These are phyloP conservation scores for Cryoendolithus antarcticus DNA, from an alignment of 2,329 filamentous ascomycete genomes.

Conservation along the genomic window DNA sequence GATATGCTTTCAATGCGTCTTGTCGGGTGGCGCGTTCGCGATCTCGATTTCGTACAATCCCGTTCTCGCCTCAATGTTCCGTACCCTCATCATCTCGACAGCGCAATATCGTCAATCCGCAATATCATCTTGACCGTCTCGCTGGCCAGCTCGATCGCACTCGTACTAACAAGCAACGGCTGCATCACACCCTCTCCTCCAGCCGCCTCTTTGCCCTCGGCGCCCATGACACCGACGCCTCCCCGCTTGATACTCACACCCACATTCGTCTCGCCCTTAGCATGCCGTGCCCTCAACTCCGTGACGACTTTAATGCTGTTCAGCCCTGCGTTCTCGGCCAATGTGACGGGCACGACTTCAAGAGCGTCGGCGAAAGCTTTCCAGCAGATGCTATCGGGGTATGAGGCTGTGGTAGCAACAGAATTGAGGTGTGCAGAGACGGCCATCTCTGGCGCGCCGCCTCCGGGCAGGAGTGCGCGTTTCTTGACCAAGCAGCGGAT, in stretches of 20 bases:
- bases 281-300: conserved; percentile 85
- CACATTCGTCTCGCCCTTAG: conserved; percentile 87
- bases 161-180: conserved; percentile 93
- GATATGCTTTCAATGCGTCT: too few species aligned
- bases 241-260: conserved; percentile 97
- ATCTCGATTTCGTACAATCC: too few species aligned
- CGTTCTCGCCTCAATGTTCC: too few species aligned
- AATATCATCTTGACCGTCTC: conserved; percentile 97
- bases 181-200: conserved; percentile 60
- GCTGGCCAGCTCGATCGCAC: conserved; percentile 88
- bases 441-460: conserved; percentile 92
- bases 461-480: conserved; percentile 92
- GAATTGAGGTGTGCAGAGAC: conserved; percentile 78
- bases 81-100: conserved; percentile 24
- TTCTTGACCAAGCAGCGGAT: conserved; percentile 98
- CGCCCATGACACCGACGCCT: conserved; percentile 92
- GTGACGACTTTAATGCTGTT: conserved; percentile 99
- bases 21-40: too few species aligned
- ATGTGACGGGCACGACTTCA: conserved; percentile 90
- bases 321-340: conserved; percentile 92
- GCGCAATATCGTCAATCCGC: conserved; percentile 54
- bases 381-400: conserved; percentile 96
- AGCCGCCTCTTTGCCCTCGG: conserved; percentile 18
- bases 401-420: conserved; percentile 68
- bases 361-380: conserved; percentile 97